Evolutionary conservation across 2,329 filamentous ascomycete genomes (phyloP), one percentile per base, ranked within the genome.

Genomic region (Nigrospora sphaerica): DNA sequence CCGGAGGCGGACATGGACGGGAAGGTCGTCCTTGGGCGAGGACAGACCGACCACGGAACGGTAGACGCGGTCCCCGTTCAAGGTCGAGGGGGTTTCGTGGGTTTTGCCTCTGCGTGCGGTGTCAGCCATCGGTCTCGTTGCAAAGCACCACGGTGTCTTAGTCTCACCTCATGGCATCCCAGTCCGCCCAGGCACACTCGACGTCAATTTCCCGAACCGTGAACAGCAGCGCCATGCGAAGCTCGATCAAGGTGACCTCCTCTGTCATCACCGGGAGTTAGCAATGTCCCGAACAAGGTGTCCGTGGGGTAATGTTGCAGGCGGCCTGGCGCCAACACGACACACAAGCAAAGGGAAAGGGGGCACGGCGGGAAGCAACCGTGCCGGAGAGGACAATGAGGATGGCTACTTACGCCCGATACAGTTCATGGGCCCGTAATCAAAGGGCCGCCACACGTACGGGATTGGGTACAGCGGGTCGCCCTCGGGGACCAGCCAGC

Each of bases 391-490:
- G 23, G 23, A 9, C 7, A 10, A 28, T 5, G 23, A 28, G 2
- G 10, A 28, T 28, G 23, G 5, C 23, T 28, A 28, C 23, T 28
- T 28, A 28, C 23, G 23, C 0, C 66, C 66, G 17, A 66, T 57
- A 45, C 68, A 71, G 4, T 54, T 56, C 4, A 66, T 51, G 1
- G 62, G 59, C 0, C 69, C 69, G 6, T 57, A 49, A 34, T 70
- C 65, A 46, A 72, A 73, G 0, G 67, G 59, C 9, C 63, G 54
- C 51, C 52, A 69, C 10, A 58, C 62, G 40, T 50, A 49, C 39
- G 44, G 51, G n/a, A 38, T 54, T 57, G 52, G 52, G 49, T 64
- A 46, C 37, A 56, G 36, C 49, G 51, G 39, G 53, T 57, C 16
- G 18, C 49, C 52, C 34, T 48, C 46, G 28, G 17, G 44, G 23